A percentile compares a stretch with the other conserved stretches of the same genome.
These are phyloP conservation scores for Ophiostoma perfectum DNA, from an alignment of 2,329 filamentous ascomycete genomes.

Conservation along the genomic window DNA sequence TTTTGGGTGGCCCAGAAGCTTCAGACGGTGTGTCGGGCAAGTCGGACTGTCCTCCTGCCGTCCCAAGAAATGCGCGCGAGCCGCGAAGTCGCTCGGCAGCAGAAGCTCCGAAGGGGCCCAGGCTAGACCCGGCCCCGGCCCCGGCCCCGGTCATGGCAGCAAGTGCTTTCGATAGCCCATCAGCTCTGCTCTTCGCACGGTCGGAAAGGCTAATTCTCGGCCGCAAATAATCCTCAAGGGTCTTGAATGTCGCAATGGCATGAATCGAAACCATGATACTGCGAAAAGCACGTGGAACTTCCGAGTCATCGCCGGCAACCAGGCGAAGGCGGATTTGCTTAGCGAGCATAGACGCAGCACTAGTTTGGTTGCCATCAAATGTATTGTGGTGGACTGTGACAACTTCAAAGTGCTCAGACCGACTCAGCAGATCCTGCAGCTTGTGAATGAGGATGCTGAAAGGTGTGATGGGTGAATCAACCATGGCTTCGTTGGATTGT, in stretches of 20 bases:
- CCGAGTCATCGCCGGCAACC: slow-evolving; percentile 81
- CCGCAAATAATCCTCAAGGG: slow-evolving; percentile 88
- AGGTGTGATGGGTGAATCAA: slow-evolving; percentile 68
- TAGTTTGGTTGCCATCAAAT: slow-evolving; percentile 83
- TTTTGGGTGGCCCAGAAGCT: neutral
- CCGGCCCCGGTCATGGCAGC: slow-evolving; percentile 68
- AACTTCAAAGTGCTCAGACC: slow-evolving; percentile 96
- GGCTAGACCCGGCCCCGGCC: slow-evolving; percentile 44
- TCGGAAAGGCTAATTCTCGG: slow-evolving; percentile 81
- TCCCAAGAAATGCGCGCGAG: neutral
- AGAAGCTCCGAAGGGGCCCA: slow-evolving; percentile 36
- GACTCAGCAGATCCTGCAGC: slow-evolving; percentile 89
- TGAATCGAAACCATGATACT: slow-evolving; percentile 99
- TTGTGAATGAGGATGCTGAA: slow-evolving; percentile 92
- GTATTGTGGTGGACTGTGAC: slow-evolving; percentile 91
- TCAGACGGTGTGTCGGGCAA: neutral
- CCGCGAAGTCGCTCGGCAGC: slow-evolving; percentile 41
- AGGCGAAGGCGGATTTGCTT: slow-evolving; percentile 90
- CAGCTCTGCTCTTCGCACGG: slow-evolving; percentile 59
- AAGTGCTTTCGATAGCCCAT: slow-evolving; percentile 60
- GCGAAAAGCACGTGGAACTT: slow-evolving; percentile 79
- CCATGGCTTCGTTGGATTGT: slow-evolving; percentile 57
- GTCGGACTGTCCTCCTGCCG: too few relatives aligned
- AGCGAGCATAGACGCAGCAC: slow-evolving; percentile 89
- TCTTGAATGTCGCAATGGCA: slow-evolving; percentile 96